A percentile compares a stretch with the other conserved stretches of the same genome.
These are phyloP conservation scores for Fusarium camptoceras DNA, from an alignment of 2,329 filamentous ascomycete species.

Conservation along the genomic window DNA sequence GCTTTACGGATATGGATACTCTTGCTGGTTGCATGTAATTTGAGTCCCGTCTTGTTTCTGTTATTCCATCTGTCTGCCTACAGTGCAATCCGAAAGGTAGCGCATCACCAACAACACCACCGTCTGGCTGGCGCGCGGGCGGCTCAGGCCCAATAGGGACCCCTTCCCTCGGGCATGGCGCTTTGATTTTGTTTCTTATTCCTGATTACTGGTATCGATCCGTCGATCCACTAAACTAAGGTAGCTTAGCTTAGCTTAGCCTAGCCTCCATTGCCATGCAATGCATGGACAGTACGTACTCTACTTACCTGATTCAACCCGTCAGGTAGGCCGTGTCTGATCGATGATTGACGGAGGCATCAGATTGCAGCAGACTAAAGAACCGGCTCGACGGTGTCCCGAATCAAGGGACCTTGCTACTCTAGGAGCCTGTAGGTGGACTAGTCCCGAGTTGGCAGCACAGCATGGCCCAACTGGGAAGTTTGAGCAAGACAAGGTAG, in stretches of 20 bases:
- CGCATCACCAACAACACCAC: slow-evolving; percentile 11
- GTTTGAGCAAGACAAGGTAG: slow-evolving; percentile 24
- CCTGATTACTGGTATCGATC: slow-evolving; percentile 24
- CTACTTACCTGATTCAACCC: slow-evolving; percentile 16
- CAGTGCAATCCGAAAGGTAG: background rate
- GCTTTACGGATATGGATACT: background rate
- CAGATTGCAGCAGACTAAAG: slow-evolving; percentile 8
- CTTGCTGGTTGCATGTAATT: too few relatives aligned
- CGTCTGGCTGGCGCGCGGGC: slow-evolving; percentile 21
- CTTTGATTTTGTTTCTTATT: slow-evolving; percentile 36
- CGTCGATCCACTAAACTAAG: slow-evolving; percentile 11
- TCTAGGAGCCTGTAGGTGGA: slow-evolving; percentile 1
- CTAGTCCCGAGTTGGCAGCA: slow-evolving; percentile 32
- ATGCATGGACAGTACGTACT: background rate
- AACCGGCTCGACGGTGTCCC: slow-evolving; percentile 31
- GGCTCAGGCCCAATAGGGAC: slow-evolving; percentile 36
- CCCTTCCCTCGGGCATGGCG: slow-evolving; percentile 34
- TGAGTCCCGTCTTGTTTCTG: background rate
- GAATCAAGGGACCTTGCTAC: slow-evolving; percentile 21
- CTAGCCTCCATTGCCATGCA: background rate
- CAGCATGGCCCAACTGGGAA: slow-evolving; percentile 35
- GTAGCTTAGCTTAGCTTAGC: too few relatives aligned
- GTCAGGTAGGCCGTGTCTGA: slow-evolving; percentile 18
- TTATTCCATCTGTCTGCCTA: background rate
- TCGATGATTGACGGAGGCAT: slow-evolving; percentile 37